A percentile compares a stretch with the other conserved stretches of the same genome.
Evolutionary conservation across 306 rosid genomes (phyloP).

Genomic region (Bauhinia variegata): DNA sequence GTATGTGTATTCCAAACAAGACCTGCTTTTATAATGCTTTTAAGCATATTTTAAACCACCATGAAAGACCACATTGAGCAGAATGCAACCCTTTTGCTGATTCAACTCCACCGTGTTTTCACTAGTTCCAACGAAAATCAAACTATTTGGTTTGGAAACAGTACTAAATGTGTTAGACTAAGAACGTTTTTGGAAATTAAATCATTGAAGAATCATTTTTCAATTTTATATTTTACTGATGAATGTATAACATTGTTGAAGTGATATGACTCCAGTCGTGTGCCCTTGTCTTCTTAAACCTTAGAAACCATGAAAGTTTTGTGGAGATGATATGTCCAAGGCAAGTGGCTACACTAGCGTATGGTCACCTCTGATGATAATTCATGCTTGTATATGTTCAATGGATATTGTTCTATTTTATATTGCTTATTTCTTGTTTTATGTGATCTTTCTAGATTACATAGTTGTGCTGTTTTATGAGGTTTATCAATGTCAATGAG

Average conservation of each 20-base stretch:
- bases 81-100: too few relatives aligned
- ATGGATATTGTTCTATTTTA: neutral
- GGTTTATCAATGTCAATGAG: neutral
- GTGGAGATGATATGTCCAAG: too few relatives aligned
- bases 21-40: neutral
- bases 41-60: too few relatives aligned
- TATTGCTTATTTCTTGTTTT: neutral
- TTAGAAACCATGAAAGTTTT: neutral
- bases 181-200: neutral
- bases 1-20: neutral
- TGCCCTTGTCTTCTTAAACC: neutral
- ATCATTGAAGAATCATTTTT: slow-evolving; percentile 10
- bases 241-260: neutral
- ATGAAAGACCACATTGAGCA: too few relatives aligned
- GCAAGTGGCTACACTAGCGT: too few relatives aligned
- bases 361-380: too few relatives aligned
- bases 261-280: slow-evolving; percentile 6
- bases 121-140: too few relatives aligned
- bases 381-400: too few relatives aligned
- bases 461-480: neutral
- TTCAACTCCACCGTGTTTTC: too few relatives aligned
- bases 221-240: neutral
- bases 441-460: neutral
- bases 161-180: neutral
- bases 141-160: too few relatives aligned